Percentiles rank a stretch among this genome's conserved stretches.
Evolutionary conservation across 306 rosid genomes (phyloP).

Genomic region (Vigna reflexopilosa): DNA sequence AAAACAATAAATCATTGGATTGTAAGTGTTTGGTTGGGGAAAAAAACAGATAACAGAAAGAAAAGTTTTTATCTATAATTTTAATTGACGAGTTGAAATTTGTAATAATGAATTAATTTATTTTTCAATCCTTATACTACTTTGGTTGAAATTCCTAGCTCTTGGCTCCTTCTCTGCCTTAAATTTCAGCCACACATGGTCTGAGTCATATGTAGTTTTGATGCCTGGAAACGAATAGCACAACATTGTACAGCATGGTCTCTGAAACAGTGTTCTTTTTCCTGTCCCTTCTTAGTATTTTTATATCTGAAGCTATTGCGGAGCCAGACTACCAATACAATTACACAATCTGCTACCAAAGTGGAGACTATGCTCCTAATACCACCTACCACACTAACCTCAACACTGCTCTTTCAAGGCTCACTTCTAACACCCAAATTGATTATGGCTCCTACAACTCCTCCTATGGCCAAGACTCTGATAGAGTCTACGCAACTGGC

Average conservation of each 20-base stretch:
- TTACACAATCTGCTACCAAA: neutral
- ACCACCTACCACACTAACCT: constrained; percentile 53
- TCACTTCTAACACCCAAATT: constrained; percentile 23
- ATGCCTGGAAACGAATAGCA: neutral
- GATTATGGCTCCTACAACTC: constrained; percentile 45
- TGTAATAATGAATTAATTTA: neutral
- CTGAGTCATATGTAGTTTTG: neutral
- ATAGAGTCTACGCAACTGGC: constrained; percentile 44
- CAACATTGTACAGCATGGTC: neutral
- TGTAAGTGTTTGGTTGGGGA: neutral
- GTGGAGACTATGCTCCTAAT: neutral
- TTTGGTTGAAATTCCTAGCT: neutral
- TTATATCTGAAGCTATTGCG: neutral
- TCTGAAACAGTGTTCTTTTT: neutral
- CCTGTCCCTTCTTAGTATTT: neutral
- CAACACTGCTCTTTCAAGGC: constrained; percentile 43
- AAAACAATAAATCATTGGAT: neutral
- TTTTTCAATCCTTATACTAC: no score
- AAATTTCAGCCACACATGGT: neutral
- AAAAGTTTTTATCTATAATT: neutral
- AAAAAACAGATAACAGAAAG: neutral
- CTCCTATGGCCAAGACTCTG: constrained; percentile 42
- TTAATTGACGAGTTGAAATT: neutral
- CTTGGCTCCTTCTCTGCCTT: neutral
- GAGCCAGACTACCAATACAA: neutral